Evolutionary conservation across 1,139 yeast genomes (phyloP).

Genomic region (Nakaseomyces sp.): DNA sequence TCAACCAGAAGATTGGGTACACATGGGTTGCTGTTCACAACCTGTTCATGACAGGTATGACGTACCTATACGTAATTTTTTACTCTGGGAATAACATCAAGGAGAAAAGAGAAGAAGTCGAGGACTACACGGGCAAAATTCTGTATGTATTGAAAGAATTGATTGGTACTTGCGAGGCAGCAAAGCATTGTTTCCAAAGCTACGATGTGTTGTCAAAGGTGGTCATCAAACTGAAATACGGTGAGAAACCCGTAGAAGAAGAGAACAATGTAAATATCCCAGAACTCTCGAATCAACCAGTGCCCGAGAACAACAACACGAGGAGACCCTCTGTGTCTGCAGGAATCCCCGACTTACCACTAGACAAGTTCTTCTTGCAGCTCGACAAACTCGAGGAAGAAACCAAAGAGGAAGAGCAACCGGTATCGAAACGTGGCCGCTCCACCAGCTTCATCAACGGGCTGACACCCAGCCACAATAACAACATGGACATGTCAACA

Average conservation of each 20-base stretch:
- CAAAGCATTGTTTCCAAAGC: conserved; percentile 59
- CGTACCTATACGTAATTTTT: conserved; percentile 67
- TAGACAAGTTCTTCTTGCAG: conserved; percentile 24
- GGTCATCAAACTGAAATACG: conserved; percentile 52
- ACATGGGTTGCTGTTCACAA: conserved; percentile 94
- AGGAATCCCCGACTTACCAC: conserved; percentile 11
- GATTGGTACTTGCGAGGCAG: conserved; percentile 70
- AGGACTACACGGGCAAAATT: conserved; percentile 48
- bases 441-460: not conserved
- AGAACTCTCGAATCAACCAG: not conserved
- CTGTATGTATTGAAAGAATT: conserved; percentile 53
- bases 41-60: conserved; percentile 80
- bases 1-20: conserved; percentile 57
- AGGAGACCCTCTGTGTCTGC: conserved; percentile 8
- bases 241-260: conserved; percentile 1
- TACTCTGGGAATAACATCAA: conserved; percentile 49
- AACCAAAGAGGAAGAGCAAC: not conserved
- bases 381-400: conserved; percentile 8
- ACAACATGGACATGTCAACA: not conserved
- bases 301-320: not conserved
- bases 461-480: not conserved
- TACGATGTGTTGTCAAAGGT: conserved; percentile 68
- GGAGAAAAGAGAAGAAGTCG: conserved; percentile 45
- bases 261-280: too few species aligned
- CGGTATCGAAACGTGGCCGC: not conserved